A percentile compares a stretch with the other conserved stretches of the same genome.
Evolutionary conservation across 768 basidiomycete genomes (phyloP).

Genomic region (Boletus vinaceobasis): DNA sequence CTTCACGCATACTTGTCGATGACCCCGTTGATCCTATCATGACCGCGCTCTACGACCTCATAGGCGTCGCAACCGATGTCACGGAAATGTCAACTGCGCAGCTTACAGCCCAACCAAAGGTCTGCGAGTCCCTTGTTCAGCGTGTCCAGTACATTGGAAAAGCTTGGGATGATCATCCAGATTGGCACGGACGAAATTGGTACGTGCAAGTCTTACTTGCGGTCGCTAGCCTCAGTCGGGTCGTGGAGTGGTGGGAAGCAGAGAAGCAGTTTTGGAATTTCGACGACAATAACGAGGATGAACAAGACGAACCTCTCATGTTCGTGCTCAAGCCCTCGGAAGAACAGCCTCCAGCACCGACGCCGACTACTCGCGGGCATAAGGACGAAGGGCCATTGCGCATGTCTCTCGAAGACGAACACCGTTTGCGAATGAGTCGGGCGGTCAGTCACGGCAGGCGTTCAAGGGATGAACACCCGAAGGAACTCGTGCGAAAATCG

Average conservation of each 20-base stretch:
- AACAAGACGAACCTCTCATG: conserved; percentile 85
- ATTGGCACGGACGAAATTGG: conserved; percentile 98
- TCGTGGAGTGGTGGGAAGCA: conserved; percentile 99
- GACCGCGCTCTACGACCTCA: conserved; percentile 86
- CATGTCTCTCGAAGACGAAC: conserved; percentile 31
- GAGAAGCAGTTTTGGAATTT: conserved; percentile 99
- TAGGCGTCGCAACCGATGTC: conserved; percentile 90
- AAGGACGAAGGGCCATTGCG: conserved; percentile 37
- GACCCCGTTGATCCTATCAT: conserved; percentile 89
- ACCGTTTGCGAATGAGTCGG: conserved; percentile 44
- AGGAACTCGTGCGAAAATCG: conserved; percentile 40
- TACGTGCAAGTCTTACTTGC: conserved; percentile 96
- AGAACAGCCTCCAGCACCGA: conserved; percentile 44
- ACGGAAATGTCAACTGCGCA: conserved; percentile 85
- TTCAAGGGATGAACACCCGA: conserved; percentile 57
- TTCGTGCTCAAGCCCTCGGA: conserved; percentile 91
- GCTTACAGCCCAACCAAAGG: conserved; percentile 80
- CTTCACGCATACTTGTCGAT: conserved; percentile 80
- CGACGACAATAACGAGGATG: conserved; percentile 85
- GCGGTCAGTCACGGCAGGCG: conserved; percentile 51
- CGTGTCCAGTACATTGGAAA: conserved; percentile 89
- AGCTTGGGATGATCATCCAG: conserved; percentile 96
- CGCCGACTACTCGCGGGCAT: conserved; percentile 37
- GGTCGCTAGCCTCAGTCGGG: conserved; percentile 91
- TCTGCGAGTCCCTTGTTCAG: conserved; percentile 83